Evolutionary conservation across 768 basidiomycete genomes (phyloP).

Genomic region (Podaxis sp.): DNA sequence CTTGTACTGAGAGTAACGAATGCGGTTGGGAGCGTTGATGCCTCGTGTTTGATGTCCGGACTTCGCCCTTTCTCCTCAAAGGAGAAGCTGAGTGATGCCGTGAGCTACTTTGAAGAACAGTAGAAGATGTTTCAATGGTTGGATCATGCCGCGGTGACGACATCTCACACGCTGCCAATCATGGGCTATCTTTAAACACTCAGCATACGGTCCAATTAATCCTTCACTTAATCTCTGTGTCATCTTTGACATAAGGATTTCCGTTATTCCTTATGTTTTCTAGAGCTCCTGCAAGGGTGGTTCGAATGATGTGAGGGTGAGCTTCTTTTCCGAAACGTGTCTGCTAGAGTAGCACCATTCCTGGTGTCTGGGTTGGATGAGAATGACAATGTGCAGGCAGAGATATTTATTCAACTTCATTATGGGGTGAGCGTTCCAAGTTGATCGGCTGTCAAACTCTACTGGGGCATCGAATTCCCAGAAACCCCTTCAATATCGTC

Average conservation of each 20-base stretch:
- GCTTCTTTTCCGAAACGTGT: neutral
- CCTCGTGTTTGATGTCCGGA: conserved; percentile 14
- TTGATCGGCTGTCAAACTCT: conserved; percentile 9
- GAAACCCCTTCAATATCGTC: neutral
- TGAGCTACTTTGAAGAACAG: neutral
- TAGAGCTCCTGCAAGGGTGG: neutral
- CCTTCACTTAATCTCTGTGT: neutral
- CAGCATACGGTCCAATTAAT: neutral
- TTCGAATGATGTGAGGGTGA: too few relatives aligned
- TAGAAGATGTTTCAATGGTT: neutral
- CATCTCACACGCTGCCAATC: conserved; percentile 11
- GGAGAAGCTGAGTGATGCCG: neutral
- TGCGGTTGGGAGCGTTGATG: neutral
- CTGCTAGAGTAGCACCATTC: neutral
- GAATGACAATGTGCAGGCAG: neutral
- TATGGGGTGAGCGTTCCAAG: conserved; percentile 7
- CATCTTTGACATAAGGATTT: neutral
- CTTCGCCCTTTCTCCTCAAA: neutral
- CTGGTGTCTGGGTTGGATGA: neutral
- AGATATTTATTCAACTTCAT: neutral
- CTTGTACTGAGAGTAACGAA: conserved; percentile 1
- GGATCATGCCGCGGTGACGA: conserved; percentile 8
- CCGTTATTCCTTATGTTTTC: conserved; percentile 6
- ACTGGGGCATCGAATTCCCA: neutral
- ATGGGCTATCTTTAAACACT: neutral